Percentiles rank a stretch among this genome's conserved stretches.
Evolutionary conservation across 768 basidiomycete species (phyloP).

Genomic region (Crepidotus variabilis): DNA sequence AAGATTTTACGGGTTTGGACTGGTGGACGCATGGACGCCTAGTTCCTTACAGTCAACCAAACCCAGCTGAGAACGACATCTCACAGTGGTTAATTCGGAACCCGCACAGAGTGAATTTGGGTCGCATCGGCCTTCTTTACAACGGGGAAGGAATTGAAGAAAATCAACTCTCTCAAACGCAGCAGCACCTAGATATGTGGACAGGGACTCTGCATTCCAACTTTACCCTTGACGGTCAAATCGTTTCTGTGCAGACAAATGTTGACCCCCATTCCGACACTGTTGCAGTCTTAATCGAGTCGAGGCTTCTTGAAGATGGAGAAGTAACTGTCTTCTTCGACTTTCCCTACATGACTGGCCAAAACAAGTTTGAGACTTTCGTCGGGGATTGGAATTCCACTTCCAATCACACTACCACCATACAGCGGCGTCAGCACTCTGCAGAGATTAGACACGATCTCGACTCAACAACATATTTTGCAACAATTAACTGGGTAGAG

Average conservation of each 20-base stretch:
- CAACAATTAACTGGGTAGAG: slow-evolving; percentile 36
- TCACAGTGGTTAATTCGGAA: slow-evolving; percentile 57
- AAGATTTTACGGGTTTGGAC: slow-evolving; percentile 43
- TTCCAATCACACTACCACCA: slow-evolving; percentile 42
- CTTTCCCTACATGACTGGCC: slow-evolving; percentile 62
- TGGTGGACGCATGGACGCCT: slow-evolving; percentile 48
- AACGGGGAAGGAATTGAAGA: slow-evolving; percentile 29
- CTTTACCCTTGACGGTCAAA: slow-evolving; percentile 33
- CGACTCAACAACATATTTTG: slow-evolving; percentile 36
- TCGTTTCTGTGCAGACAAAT: slow-evolving; percentile 35
- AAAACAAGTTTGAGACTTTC: slow-evolving; percentile 49
- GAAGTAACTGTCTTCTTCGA: slow-evolving; percentile 49
- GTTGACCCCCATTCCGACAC: slow-evolving; percentile 35
- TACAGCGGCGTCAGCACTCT: slow-evolving; percentile 19
- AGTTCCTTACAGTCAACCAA: slow-evolving; percentile 50
- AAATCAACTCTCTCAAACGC: slow-evolving; percentile 27
- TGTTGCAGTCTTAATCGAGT: slow-evolving; percentile 36
- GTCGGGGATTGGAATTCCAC: slow-evolving; percentile 50
- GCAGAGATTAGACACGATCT: slow-evolving; percentile 42
- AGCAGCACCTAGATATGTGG: slow-evolving; percentile 53
- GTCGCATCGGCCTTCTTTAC: slow-evolving; percentile 45
- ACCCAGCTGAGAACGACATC: slow-evolving; percentile 30
- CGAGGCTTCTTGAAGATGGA: slow-evolving; percentile 33
- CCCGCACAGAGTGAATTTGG: slow-evolving; percentile 55
- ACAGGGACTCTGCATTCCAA: slow-evolving; percentile 45